Evolutionary conservation across 768 basidiomycete species (phyloP).

Genomic region (Cystobasidium ongulense): DNA sequence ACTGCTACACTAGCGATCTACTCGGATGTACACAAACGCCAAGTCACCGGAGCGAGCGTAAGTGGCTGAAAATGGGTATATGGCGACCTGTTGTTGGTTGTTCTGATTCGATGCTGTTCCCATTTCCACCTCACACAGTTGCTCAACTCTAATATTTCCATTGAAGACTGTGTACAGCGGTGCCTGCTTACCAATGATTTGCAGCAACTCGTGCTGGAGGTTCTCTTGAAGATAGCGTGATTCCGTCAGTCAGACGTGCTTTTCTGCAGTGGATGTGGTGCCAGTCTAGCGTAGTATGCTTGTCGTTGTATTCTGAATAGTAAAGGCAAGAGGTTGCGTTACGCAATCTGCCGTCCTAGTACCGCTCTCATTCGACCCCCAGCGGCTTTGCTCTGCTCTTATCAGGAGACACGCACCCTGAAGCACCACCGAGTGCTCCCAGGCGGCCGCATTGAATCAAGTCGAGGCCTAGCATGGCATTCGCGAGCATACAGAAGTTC

Average conservation of each 20-base stretch:
- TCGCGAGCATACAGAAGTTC: slow-evolving; percentile 61
- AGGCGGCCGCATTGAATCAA: neutral
- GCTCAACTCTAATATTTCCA: slow-evolving; percentile 12
- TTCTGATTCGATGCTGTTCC: neutral
- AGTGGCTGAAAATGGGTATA: neutral
- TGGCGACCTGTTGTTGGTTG: neutral
- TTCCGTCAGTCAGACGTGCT: neutral
- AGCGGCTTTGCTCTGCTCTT: neutral
- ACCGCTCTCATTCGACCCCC: too few species aligned
- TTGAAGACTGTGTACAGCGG: slow-evolving; percentile 9
- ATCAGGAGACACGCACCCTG: neutral
- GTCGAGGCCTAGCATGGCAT: slow-evolving; percentile 14
- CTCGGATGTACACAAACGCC: slow-evolving; percentile 2
- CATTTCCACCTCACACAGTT: neutral
- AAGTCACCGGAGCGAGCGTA: slow-evolving; percentile 12
- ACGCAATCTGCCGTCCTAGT: neutral
- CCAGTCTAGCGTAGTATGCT: neutral
- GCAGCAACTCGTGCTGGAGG: slow-evolving; percentile 25
- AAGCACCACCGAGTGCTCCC: neutral
- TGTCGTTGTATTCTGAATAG: neutral
- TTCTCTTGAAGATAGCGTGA: slow-evolving; percentile 13
- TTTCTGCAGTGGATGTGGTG: neutral
- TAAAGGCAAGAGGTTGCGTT: neutral
- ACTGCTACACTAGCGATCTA: slow-evolving; percentile 16
- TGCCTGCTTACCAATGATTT: neutral